These are phyloP conservation scores for Tetrahymena elliotti DNA, from an alignment of 73 alveolate genomes.

Conservation along the genomic window DNA sequence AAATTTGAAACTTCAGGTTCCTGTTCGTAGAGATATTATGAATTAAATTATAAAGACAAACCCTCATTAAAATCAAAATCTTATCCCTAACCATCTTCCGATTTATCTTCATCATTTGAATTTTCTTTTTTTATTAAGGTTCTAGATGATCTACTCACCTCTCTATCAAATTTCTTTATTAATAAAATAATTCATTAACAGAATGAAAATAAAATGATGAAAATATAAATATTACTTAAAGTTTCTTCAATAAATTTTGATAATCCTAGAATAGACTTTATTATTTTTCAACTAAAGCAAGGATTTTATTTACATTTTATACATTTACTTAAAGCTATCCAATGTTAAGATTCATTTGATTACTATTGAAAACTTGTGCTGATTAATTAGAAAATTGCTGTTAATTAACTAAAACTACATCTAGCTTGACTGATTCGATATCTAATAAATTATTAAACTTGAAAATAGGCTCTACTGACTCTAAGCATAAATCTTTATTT, in stretches of 20 bases:
- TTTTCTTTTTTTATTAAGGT: background rate
- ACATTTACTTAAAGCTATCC: background rate
- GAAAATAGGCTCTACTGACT: background rate
- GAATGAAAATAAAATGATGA: background rate
- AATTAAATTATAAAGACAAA: background rate
- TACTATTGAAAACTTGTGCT: background rate
- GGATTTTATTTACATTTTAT: background rate
- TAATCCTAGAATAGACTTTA: background rate
- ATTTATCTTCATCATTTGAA: background rate
- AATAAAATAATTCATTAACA: background rate
- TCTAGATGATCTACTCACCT: background rate
- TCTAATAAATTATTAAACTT: background rate
- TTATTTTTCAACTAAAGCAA: background rate
- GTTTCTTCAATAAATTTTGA: background rate
- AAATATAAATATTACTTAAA: background rate
- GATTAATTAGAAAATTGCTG: background rate
- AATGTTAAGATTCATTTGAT: background rate
- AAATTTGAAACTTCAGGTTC: background rate
- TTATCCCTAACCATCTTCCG: background rate
- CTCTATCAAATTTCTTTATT: background rate
- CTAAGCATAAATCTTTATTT: background rate
- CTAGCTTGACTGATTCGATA: background rate
- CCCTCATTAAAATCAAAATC: background rate
- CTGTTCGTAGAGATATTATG: background rate
- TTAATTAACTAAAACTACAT: background rate